phyloP scores from a whole-genome alignment of 202 grass and related monocot genomes.

The Elaeis oleifera region DNA sequence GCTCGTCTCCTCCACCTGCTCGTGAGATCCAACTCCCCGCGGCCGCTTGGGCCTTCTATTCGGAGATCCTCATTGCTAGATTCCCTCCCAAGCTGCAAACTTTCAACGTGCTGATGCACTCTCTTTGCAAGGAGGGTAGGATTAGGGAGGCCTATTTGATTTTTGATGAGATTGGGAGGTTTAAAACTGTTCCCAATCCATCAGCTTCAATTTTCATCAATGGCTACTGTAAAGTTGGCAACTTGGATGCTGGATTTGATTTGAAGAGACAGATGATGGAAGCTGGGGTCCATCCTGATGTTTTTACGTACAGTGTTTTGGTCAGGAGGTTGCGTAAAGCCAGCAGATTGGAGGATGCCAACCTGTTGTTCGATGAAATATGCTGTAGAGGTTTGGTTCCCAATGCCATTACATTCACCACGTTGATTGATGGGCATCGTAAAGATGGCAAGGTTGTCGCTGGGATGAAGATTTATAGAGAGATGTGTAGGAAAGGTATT shows the following conservation, averaged over 20 bases:
- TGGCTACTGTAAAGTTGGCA: too few relatives aligned
- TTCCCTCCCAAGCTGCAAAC: conserved; percentile 28
- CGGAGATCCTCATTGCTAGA: conserved; percentile 46
- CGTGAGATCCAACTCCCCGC: conserved; percentile 11
- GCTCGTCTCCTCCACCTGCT: conserved; percentile 26
- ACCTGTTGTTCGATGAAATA: conserved; percentile 47
- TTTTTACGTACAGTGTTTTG: too few relatives aligned
- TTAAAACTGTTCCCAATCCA: too few relatives aligned
- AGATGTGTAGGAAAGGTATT: not conserved
- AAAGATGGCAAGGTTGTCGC: conserved; percentile 32
- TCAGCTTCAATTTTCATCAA: too few relatives aligned
- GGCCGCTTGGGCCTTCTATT: conserved; percentile 51
- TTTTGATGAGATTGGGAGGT: too few relatives aligned
- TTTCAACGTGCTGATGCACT: conserved; percentile 60
- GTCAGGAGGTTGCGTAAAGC: conserved; percentile 28
- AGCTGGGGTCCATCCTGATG: too few relatives aligned
- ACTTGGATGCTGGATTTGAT: too few relatives aligned
- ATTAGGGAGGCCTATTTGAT: too few relatives aligned
- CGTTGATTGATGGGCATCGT: conserved; percentile 48
- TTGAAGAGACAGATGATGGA: too few relatives aligned
- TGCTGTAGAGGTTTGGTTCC: conserved; percentile 22
- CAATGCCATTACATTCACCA: conserved; percentile 48
- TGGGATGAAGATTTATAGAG: conserved; percentile 35
- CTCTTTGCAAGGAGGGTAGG: conserved; percentile 17
- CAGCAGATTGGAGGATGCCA: conserved; percentile 29